phyloP scores from a whole-genome alignment of 495 filamentous ascomycete genomes.

The Entonaema liquescens region DNA sequence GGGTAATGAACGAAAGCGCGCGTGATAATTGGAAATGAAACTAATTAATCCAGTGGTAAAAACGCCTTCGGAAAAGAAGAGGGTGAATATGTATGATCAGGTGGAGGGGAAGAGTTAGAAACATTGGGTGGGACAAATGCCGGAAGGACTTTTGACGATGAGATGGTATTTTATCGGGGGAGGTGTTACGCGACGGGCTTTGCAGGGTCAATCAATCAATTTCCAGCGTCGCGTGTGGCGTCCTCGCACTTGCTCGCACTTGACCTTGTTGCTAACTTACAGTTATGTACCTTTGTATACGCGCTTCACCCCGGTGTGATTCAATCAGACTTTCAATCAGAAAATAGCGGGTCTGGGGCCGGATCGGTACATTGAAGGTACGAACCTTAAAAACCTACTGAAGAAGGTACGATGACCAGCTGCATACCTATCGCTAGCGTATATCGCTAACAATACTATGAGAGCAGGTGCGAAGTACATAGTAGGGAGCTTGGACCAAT shows the following conservation, averaged over 20 bases:
- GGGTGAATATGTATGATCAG: not conserved
- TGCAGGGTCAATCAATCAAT: constrained; percentile 38
- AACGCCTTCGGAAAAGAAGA: not conserved
- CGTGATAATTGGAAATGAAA: not conserved
- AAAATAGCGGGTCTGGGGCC: not conserved
- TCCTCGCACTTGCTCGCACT: constrained; percentile 6
- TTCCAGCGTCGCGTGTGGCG: constrained; percentile 37
- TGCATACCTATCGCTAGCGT: not conserved
- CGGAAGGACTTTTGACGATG: constrained; percentile 26
- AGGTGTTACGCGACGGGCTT: constrained; percentile 40
- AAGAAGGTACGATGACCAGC: not conserved
- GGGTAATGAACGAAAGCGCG: constrained; percentile 22
- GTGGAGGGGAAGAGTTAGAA: constrained; percentile 8
- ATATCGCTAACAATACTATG: not conserved
- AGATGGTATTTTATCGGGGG: constrained; percentile 36
- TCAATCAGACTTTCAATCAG: not conserved
- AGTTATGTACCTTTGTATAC: not conserved
- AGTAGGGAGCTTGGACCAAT: constrained; percentile 11
- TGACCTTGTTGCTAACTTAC: too few species aligned
- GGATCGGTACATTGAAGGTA: not conserved
- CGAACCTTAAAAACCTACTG: not conserved
- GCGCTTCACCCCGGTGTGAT: constrained; percentile 2
- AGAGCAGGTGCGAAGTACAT: not conserved
- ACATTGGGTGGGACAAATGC: constrained; percentile 36
- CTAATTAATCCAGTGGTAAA: constrained; percentile 13